phyloP scores from a whole-genome alignment of 306 rosid species.

The Pachyrhizus erosus region DNA sequence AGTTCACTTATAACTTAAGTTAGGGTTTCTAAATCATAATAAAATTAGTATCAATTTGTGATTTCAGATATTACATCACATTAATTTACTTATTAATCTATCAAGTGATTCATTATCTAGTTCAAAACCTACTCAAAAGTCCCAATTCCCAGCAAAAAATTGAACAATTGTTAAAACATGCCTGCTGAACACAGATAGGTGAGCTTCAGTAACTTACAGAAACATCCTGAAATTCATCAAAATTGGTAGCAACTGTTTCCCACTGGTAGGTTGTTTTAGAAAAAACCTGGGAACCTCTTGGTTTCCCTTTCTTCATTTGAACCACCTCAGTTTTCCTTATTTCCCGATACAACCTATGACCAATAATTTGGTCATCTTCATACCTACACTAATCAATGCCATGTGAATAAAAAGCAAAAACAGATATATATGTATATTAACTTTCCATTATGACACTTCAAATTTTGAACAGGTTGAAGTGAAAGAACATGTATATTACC shows the following conservation, averaged over 20 bases:
- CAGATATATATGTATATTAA: constrained; percentile 21
- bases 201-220: constrained; percentile 66
- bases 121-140: not conserved
- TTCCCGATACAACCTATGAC: constrained; percentile 90
- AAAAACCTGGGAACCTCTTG: constrained; percentile 79
- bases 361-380: constrained; percentile 83
- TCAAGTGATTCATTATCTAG: constrained; percentile 9
- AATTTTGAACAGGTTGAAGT: constrained; percentile 10
- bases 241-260: constrained; percentile 93
- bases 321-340: constrained; percentile 78
- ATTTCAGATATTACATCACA: constrained; percentile 2
- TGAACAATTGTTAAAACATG: constrained; percentile 21
- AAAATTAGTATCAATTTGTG: constrained; percentile 9
- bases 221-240: constrained; percentile 93
- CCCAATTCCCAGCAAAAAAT: constrained; percentile 12
- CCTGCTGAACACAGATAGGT: constrained; percentile 22
- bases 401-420: constrained; percentile 39
- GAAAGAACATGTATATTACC: constrained; percentile 60
- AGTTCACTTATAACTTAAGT: not conserved
- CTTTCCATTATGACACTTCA: constrained; percentile 33
- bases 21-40: constrained; percentile 12
- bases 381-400: constrained; percentile 65
- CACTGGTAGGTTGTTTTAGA: constrained; percentile 73
- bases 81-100: constrained; percentile 6
- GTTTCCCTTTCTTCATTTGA: constrained; percentile 74